A percentile compares a stretch with the other conserved stretches of the same genome.
Evolutionary conservation across 805 yeast genomes (phyloP).

Genomic region (Dipodascopsis tothii): DNA sequence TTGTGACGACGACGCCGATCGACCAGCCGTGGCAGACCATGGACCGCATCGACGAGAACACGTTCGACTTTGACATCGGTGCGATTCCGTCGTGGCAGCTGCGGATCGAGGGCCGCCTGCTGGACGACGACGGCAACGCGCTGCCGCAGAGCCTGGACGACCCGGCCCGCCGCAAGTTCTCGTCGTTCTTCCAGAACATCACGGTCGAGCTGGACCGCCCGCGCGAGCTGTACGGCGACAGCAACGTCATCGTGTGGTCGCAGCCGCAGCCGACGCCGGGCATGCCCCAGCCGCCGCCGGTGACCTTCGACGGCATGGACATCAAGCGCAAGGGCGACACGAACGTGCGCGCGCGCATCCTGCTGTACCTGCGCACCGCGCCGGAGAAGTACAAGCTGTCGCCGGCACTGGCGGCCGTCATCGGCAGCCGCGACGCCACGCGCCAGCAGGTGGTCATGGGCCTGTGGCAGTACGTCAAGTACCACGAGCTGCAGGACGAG

Average conservation of each 20-base stretch:
- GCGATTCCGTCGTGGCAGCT: conserved; percentile 62
- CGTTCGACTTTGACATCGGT: conserved; percentile 31
- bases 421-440: conserved; percentile 68
- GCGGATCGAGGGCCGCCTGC: conserved; percentile 76
- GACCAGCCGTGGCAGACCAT: conserved; percentile 81
- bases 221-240: conserved; percentile 30
- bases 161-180: conserved; percentile 54
- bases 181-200: conserved; percentile 73
- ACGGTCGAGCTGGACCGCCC: conserved; percentile 59
- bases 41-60: conserved; percentile 27
- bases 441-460: conserved; percentile 78
- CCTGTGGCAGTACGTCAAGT: conserved; percentile 68
- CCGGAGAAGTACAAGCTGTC: conserved; percentile 61
- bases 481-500: conserved; percentile 53
- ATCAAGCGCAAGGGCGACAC: conserved; percentile 69
- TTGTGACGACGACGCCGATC: conserved; percentile 69
- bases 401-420: conserved; percentile 56
- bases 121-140: conserved; percentile 46
- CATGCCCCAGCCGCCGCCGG: conserved; percentile 23
- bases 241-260: conserved; percentile 79
- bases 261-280: conserved; percentile 42
- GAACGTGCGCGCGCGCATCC: conserved; percentile 60
- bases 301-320: conserved; percentile 81
- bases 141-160: conserved; percentile 34
- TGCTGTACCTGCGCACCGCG: conserved; percentile 71